Percentiles rank a stretch among this genome's conserved stretches.
These are phyloP conservation scores for Magnusiomyces suaveolens DNA, from an alignment of 1,139 yeast species.

Conservation along the genomic window DNA sequence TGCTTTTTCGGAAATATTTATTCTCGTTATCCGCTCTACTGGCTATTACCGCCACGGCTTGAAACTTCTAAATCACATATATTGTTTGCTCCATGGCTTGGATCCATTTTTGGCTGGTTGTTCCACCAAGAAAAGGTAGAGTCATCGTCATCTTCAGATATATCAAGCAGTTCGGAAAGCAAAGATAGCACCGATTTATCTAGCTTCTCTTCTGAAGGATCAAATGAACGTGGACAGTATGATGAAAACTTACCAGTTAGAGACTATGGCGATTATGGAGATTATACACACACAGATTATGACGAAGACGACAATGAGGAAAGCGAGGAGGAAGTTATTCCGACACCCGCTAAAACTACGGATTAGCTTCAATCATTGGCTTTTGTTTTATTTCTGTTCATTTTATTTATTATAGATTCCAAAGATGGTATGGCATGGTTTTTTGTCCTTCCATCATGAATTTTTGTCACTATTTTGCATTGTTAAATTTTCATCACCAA, in stretches of 20 bases:
- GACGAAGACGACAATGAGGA: neutral
- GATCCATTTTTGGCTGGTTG: neutral
- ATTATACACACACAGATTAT: neutral
- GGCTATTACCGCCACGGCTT: slow-evolving; percentile 46
- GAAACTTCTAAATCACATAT: slow-evolving; percentile 1
- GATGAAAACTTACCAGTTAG: neutral
- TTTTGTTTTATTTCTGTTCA: too few relatives aligned
- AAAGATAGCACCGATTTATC: neutral
- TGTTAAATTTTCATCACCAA: neutral
- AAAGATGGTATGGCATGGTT: too few relatives aligned
- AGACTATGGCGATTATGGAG: neutral
- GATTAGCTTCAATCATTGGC: too few relatives aligned
- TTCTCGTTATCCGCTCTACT: slow-evolving; percentile 48
- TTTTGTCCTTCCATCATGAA: neutral
- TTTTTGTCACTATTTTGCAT: neutral
- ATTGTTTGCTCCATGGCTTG: neutral
- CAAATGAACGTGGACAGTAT: neutral
- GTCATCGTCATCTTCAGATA: neutral
- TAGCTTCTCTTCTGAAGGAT: neutral
- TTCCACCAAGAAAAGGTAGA: neutral
- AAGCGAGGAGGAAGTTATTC: neutral
- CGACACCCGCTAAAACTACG: too few relatives aligned
- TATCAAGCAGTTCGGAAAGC: neutral
- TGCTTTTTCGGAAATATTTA: slow-evolving; percentile 47
- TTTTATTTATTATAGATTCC: too few relatives aligned